phyloP scores from a whole-genome alignment of 2,329 filamentous ascomycete genomes.

The Dactylonectria estremocensis region DNA sequence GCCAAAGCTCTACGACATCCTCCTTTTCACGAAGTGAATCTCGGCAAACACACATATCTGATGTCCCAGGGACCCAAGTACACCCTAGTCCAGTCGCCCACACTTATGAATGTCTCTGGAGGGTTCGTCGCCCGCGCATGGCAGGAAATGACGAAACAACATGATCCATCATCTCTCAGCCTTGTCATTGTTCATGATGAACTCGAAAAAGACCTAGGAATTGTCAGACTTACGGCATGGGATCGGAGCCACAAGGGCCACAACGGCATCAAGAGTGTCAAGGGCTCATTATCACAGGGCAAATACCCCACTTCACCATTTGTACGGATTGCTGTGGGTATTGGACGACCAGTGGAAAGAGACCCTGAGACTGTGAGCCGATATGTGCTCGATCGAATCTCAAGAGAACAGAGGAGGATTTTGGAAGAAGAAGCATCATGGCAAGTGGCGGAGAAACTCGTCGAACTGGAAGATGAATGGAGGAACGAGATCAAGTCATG shows the following conservation, averaged over 20 bases:
- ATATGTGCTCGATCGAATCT: constrained; percentile 84
- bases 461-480: constrained; percentile 62
- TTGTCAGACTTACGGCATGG: constrained; percentile 76
- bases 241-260: constrained; percentile 78
- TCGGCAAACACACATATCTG: constrained; percentile 67
- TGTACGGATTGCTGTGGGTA: constrained; percentile 83
- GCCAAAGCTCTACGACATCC: constrained; percentile 63
- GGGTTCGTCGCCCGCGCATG: constrained; percentile 78
- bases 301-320: constrained; percentile 61
- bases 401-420: constrained; percentile 62
- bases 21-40: constrained; percentile 61
- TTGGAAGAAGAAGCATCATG: constrained; percentile 68
- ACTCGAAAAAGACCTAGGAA: constrained; percentile 80
- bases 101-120: constrained; percentile 89
- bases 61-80: constrained; percentile 67
- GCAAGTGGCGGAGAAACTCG: constrained; percentile 66
- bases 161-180: constrained; percentile 54
- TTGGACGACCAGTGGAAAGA: constrained; percentile 83
- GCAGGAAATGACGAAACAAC: constrained; percentile 65
- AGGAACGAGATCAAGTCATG: constrained; percentile 42
- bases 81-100: constrained; percentile 81
- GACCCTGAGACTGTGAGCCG: constrained; percentile 77
- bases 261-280: constrained; percentile 81
- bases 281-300: constrained; percentile 61
- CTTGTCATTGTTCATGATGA: constrained; percentile 93